Percentiles rank a stretch among this genome's conserved stretches.
phyloP scores from a whole-genome alignment of 495 filamentous ascomycete genomes.

The Aspergillus heteromorphus region DNA sequence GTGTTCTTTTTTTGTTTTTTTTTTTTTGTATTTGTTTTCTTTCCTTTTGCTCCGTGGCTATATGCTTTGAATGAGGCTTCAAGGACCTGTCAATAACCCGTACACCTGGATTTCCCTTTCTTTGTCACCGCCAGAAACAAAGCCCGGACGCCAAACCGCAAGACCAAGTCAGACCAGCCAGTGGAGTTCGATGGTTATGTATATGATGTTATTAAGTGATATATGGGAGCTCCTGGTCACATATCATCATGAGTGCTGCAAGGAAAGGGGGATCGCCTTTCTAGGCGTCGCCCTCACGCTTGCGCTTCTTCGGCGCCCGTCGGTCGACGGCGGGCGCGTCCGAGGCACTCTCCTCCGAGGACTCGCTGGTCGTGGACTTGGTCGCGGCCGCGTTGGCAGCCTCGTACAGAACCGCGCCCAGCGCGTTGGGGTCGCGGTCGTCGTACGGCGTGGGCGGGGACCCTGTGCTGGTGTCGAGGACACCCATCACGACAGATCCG shows the following conservation, averaged over 20 bases:
- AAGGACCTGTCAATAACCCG: slow-evolving; percentile 3
- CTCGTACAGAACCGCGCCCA: slow-evolving; percentile 73
- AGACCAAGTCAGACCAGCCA: slow-evolving; percentile 22
- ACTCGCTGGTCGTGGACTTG: slow-evolving; percentile 47
- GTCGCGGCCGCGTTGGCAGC: slow-evolving; percentile 62
- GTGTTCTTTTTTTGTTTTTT: slow-evolving; percentile 1
- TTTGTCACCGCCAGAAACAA: slow-evolving; percentile 29
- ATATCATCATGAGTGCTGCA: slow-evolving; percentile 30
- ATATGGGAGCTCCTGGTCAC: slow-evolving; percentile 42
- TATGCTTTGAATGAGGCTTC: not conserved
- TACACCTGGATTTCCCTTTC: slow-evolving; percentile 26
- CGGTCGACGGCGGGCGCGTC: slow-evolving; percentile 42
- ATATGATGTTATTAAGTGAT: slow-evolving; percentile 17
- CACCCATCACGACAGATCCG: slow-evolving; percentile 82
- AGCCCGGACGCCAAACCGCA: slow-evolving; percentile 40
- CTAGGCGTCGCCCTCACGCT: slow-evolving; percentile 51
- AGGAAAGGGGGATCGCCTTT: slow-evolving; percentile 14
- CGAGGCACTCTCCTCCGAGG: slow-evolving; percentile 40
- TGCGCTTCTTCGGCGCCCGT: slow-evolving; percentile 67
- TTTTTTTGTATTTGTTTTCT: slow-evolving; percentile 4
- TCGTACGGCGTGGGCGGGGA: slow-evolving; percentile 39
- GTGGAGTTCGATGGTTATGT: slow-evolving; percentile 9
- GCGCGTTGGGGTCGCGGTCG: slow-evolving; percentile 53
- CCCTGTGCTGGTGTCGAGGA: slow-evolving; percentile 64
- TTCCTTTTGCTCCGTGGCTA: not conserved